Conservation (phyloP, 768 basidiomycete genomes). For the Favolaschia claudopus region DNA sequence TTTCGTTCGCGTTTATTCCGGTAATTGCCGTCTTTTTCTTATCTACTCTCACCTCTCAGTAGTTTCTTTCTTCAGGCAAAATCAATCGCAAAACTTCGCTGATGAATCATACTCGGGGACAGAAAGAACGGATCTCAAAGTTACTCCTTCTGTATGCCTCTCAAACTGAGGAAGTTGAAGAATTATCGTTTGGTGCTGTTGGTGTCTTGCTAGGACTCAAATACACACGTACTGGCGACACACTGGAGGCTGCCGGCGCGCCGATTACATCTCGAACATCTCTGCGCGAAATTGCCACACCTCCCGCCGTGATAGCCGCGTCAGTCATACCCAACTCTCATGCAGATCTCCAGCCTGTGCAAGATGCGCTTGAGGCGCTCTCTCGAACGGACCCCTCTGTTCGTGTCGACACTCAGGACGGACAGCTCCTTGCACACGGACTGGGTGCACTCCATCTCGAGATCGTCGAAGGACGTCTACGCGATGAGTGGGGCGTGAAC, state of each 20-base stretch:
- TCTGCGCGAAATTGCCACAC: slow-evolving; percentile 73
- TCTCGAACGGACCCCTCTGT: slow-evolving; percentile 92
- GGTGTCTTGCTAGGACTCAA: slow-evolving; percentile 86
- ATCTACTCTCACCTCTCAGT: slow-evolving; percentile 6
- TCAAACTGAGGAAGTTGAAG: slow-evolving; percentile 77
- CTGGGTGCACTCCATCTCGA: slow-evolving; percentile 90
- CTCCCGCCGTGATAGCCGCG: slow-evolving; percentile 85
- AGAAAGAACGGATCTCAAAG: slow-evolving; percentile 78
- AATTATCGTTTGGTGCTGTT: slow-evolving; percentile 81
- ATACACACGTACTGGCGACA: slow-evolving; percentile 88
- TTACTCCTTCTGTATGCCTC: slow-evolving; percentile 82
- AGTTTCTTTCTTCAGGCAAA: slow-evolving; percentile 56
- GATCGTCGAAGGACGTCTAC: slow-evolving; percentile 82
- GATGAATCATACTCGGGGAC: slow-evolving; percentile 70
- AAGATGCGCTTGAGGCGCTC: slow-evolving; percentile 74
- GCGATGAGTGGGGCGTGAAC: slow-evolving; percentile 79
- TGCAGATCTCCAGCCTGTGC: slow-evolving; percentile 79
- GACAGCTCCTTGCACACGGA: slow-evolving; percentile 84
- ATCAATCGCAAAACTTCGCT: slow-evolving; percentile 68
- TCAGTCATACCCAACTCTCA: slow-evolving; percentile 84
- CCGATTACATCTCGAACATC: slow-evolving; percentile 47
- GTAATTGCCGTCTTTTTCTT: slow-evolving; percentile 46
- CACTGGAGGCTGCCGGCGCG: slow-evolving; percentile 65
- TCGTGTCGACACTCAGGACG: slow-evolving; percentile 80
- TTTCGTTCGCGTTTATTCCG: slow-evolving; percentile 88